A percentile compares a stretch with the other conserved stretches of the same genome.
Conservation (phyloP, 2,329 filamentous ascomycete species). For the Davidsoniella virescens region DNA sequence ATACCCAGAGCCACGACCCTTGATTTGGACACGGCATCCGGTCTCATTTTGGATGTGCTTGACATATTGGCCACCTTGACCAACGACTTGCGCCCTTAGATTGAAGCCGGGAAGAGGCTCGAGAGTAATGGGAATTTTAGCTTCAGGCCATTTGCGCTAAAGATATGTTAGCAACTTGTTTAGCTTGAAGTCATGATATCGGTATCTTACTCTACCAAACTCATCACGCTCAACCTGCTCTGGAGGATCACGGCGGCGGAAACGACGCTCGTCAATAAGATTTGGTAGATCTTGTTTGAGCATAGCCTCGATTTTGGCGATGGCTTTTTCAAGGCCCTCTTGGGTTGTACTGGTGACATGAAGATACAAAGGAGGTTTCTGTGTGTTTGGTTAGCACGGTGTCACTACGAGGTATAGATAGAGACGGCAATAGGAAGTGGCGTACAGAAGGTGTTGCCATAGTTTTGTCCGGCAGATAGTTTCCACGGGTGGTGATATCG, state of each 20-base stretch:
- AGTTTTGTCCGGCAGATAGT: conserved; percentile 91
- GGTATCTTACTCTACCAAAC: conserved; percentile 54
- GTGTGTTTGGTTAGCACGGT: conserved; percentile 69
- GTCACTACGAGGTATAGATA: conserved; percentile 84
- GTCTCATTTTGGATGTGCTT: conserved; percentile 97
- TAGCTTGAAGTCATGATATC: not conserved
- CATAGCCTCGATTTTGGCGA: conserved; percentile 78
- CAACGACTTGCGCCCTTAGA: conserved; percentile 86
- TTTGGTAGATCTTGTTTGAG: conserved; percentile 95
- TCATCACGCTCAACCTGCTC: conserved; percentile 79
- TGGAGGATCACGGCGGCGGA: conserved; percentile 63
- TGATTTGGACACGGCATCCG: conserved; percentile 91
- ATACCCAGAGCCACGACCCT: conserved; percentile 88
- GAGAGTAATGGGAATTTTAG: conserved; percentile 79
- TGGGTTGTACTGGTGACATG: conserved; percentile 90
- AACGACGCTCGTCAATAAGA: conserved; percentile 83
- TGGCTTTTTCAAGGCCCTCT: conserved; percentile 75
- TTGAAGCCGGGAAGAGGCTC: conserved; percentile 93
- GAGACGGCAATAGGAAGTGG: conserved; percentile 32
- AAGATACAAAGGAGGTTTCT: conserved; percentile 77
- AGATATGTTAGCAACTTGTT: conserved; percentile 11
- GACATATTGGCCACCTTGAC: conserved; percentile 84
- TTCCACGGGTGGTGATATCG: conserved; percentile 96
- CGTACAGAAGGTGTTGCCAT: conserved; percentile 88
- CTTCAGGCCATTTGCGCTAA: conserved; percentile 96